Percentiles rank a stretch among this genome's conserved stretches.
phyloP scores from a whole-genome alignment of 2,329 filamentous ascomycete genomes.

The Neoscytalidium dimidiatum region DNA sequence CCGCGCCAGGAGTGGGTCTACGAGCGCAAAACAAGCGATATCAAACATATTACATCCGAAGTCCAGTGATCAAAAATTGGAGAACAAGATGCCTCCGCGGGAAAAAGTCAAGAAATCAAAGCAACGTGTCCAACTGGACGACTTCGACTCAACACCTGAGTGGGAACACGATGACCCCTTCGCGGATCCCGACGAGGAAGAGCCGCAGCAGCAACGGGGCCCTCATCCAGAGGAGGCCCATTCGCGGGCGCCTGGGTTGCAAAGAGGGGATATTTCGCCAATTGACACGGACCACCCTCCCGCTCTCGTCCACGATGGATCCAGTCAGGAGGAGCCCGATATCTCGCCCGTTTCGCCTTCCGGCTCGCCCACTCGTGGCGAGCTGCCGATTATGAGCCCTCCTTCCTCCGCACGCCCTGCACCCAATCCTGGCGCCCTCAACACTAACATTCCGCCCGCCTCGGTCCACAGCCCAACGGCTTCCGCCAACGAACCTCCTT shows the following conservation, averaged over 20 bases:
- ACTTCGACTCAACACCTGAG: slow-evolving; percentile 63
- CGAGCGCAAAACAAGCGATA: slow-evolving; percentile 16
- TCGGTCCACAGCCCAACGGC: slow-evolving; percentile 26
- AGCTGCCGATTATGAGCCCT: slow-evolving; percentile 29
- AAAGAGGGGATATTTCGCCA: slow-evolving; percentile 17
- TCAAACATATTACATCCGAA: slow-evolving; percentile 16
- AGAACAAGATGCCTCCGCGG: slow-evolving; percentile 45
- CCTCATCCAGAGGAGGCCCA: slow-evolving; percentile 12
- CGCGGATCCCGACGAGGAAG: slow-evolving; percentile 37
- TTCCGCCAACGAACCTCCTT: slow-evolving; percentile 56
- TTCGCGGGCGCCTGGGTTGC: not conserved
- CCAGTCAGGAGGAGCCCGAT: slow-evolving; percentile 62
- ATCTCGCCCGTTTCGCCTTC: slow-evolving; percentile 36
- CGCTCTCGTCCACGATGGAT: slow-evolving; percentile 69
- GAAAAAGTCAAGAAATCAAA: slow-evolving; percentile 62
- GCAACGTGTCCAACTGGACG: slow-evolving; percentile 67
- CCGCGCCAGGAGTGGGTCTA: slow-evolving; percentile 16
- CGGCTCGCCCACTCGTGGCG: slow-evolving; percentile 7
- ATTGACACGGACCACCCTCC: slow-evolving; percentile 52
- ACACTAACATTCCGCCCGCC: slow-evolving; percentile 30
- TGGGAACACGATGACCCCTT: slow-evolving; percentile 50
- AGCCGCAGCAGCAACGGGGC: slow-evolving; percentile 22
- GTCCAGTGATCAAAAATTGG: not conserved
- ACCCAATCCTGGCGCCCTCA: slow-evolving; percentile 25
- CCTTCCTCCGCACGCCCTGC: slow-evolving; percentile 23